Evolutionary conservation across 768 basidiomycete genomes (phyloP), one percentile per base, ranked within the genome.

Genomic region (Termitomyces sp.): DNA sequence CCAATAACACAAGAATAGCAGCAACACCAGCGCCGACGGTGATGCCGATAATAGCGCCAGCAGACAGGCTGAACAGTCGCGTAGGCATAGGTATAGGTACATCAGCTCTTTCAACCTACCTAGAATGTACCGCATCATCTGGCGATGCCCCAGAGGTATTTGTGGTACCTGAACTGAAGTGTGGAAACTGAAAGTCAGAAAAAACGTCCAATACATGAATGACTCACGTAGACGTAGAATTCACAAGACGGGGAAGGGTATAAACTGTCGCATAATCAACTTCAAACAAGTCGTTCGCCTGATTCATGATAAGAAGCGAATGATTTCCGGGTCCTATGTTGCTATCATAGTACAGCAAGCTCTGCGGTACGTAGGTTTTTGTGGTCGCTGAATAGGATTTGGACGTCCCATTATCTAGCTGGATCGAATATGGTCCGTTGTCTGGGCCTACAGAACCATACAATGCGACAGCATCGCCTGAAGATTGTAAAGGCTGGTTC

Each of bases 401-500:
- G 33, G 52, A 12, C 13, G n/a, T 20, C 35, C 18, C 20, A 24
- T 59, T 18, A 24, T 59, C 58, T 12, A 59, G 18, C 20, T 46
- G 63, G 12, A 57, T 56, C 7, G 59, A 49, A 57, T 58, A 64
- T 15, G 44, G n/a, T 15, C 56, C 59, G 24, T 64, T 53, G n/a
- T 54, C 18, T 3, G 63, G 59, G 7, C 63, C 59, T 2, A 64
- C 50, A 12, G 63, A 57, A 32, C 63, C 63, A 20, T 35, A 64
- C 20, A 64, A n/a, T 9, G 55, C 56, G 11, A 64, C 52, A 7
- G 59, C 63, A 33, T 57, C 51, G 9, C 59, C 63, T 64, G 53
- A 42, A 6, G 3, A 15, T 38, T 8, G 22, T 33, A 15, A 18
- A 28, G 24, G 36, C 22, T 9, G 20, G 52, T 38, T 38, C 1